These are phyloP conservation scores for Fusarium foetens DNA, from an alignment of 2,329 filamentous ascomycete genomes.

Conservation along the genomic window DNA sequence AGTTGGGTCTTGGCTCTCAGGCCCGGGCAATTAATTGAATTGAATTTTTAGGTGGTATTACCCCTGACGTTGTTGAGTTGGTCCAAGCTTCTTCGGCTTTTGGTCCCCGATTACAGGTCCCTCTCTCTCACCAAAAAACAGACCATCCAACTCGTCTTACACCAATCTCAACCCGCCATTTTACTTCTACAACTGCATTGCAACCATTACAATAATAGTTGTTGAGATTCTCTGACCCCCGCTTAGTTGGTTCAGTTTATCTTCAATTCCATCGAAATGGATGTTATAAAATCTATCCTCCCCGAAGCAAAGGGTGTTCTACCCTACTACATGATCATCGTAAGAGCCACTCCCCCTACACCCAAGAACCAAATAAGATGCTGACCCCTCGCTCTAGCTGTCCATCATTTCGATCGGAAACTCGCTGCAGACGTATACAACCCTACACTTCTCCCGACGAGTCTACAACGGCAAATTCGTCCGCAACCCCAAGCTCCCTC, in stretches of 20 bases:
- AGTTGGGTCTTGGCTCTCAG: conserved; percentile 11
- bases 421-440: conserved; percentile 83
- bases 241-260: background rate
- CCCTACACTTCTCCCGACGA: conserved; percentile 83
- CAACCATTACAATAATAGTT: conserved; percentile 1
- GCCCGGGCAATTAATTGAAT: conserved; percentile 18
- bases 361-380: background rate
- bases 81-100: conserved; percentile 42
- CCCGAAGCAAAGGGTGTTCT: conserved; percentile 64
- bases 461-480: conserved; percentile 79
- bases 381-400: conserved; percentile 64
- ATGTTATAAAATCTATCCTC: conserved; percentile 56
- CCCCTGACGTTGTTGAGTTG: conserved; percentile 46
- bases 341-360: conserved; percentile 48
- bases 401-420: conserved; percentile 86
- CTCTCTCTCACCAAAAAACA: conserved; percentile 35
- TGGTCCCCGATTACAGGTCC: conserved; percentile 18
- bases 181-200: background rate
- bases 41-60: conserved; percentile 19
- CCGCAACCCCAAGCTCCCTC: conserved; percentile 58
- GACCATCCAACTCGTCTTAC: conserved; percentile 1
- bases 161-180: conserved; percentile 5
- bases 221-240: conserved; percentile 3
- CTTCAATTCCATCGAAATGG: conserved; percentile 50
- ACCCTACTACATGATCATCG: conserved; percentile 68